Conservation (phyloP, 495 filamentous ascomycete genomes). For the Daldinia concentrica region DNA sequence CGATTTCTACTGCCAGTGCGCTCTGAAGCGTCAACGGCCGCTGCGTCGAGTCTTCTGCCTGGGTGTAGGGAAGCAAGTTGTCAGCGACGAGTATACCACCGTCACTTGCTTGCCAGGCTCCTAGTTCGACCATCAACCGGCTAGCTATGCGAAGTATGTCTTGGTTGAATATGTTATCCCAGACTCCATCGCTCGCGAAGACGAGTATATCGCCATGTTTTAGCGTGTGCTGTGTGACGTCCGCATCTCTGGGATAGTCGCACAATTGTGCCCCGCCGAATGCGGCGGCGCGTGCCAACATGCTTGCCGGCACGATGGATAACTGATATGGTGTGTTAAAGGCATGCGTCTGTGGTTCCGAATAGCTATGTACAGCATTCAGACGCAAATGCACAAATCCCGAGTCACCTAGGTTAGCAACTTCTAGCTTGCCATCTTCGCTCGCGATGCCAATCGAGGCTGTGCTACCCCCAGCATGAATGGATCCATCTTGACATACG, state of each 20-base stretch:
- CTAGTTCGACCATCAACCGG: constrained; percentile 71
- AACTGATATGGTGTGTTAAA: constrained; percentile 99
- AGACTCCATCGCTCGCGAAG: constrained; percentile 93
- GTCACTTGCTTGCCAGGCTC: constrained; percentile 74
- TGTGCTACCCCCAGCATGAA: constrained; percentile 87
- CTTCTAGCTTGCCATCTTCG: constrained; percentile 75
- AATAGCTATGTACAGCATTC: constrained; percentile 83
- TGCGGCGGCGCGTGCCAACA: constrained; percentile 75
- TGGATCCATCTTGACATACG: constrained; percentile 74
- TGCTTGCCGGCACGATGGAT: constrained; percentile 81
- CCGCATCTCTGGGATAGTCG: constrained; percentile 87
- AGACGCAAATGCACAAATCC: constrained; percentile 86
- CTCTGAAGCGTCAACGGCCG: constrained; percentile 69
- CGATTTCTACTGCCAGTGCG: constrained; percentile 78
- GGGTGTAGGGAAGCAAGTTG: constrained; percentile 62
- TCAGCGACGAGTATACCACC: constrained; percentile 67
- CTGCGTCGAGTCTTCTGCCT: constrained; percentile 47
- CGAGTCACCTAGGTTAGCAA: constrained; percentile 98
- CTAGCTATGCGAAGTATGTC: constrained; percentile 84
- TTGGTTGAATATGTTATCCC: constrained; percentile 94
- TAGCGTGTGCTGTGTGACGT: constrained; percentile 74
- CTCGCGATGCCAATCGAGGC: constrained; percentile 81
- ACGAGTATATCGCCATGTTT: constrained; percentile 91
- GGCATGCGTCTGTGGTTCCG: constrained; percentile 88
- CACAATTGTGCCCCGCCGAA: constrained; percentile 84